Conservation (phyloP, 805 yeast species). For the Blastobotrys americana region DNA sequence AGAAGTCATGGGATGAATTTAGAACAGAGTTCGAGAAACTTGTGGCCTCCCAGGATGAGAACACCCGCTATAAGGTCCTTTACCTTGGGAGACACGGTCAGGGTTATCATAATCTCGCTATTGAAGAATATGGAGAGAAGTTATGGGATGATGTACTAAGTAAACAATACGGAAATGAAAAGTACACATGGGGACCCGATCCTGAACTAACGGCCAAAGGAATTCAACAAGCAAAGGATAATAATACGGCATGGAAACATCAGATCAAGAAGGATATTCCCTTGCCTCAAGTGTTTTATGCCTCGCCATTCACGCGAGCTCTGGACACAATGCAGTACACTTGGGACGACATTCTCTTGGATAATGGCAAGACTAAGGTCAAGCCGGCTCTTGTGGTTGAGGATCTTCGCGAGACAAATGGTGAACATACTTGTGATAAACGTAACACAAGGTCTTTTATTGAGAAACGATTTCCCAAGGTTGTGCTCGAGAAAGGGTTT, state of each 20-base stretch:
- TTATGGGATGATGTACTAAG: slow-evolving; percentile 34
- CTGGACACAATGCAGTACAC: slow-evolving; percentile 43
- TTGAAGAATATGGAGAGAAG: slow-evolving; percentile 38
- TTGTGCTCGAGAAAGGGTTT: slow-evolving; percentile 8
- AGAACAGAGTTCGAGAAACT: slow-evolving; percentile 28
- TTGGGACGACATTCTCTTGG: slow-evolving; percentile 35
- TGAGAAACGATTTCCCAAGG: slow-evolving; percentile 33
- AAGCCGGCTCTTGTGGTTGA: slow-evolving; percentile 13
- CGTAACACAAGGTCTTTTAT: slow-evolving; percentile 35
- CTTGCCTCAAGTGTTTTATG: slow-evolving; percentile 38
- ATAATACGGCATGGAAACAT: slow-evolving; percentile 35
- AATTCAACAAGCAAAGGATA: slow-evolving; percentile 38
- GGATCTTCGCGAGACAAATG: slow-evolving; percentile 41
- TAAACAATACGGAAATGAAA: slow-evolving; percentile 12
- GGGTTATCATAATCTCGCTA: slow-evolving; percentile 46
- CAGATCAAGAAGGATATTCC: slow-evolving; percentile 29
- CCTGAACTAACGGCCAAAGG: slow-evolving; percentile 45
- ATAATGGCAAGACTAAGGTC: slow-evolving; percentile 33
- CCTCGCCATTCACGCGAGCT: slow-evolving; percentile 45
- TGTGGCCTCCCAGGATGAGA: slow-evolving; percentile 23
- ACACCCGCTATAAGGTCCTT: slow-evolving; percentile 37
- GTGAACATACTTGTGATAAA: slow-evolving; percentile 46
- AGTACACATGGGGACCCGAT: slow-evolving; percentile 34
- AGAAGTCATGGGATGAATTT: slow-evolving; percentile 33
- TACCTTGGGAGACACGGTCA: slow-evolving; percentile 48